Evolutionary conservation across 495 filamentous ascomycete genomes (phyloP).

Genomic region (Talaromyces wortmannii): DNA sequence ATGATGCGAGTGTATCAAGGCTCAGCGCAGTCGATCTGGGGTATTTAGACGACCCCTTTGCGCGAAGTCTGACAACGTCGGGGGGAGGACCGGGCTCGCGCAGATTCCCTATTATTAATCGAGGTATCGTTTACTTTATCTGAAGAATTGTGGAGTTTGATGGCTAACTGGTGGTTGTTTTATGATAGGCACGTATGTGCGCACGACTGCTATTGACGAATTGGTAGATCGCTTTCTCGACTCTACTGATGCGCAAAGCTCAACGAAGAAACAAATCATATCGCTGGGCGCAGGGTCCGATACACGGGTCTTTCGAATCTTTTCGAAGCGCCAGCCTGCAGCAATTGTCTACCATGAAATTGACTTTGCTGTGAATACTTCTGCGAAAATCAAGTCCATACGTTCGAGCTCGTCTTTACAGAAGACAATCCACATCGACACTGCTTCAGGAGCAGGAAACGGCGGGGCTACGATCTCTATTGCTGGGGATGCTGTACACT

Average conservation of each 20-base stretch:
- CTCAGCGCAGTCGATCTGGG: slow-evolving; percentile 83
- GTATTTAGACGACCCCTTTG: slow-evolving; percentile 80
- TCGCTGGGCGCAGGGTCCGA: slow-evolving; percentile 93
- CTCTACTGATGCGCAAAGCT: slow-evolving; percentile 11
- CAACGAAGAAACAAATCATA: slow-evolving; percentile 68
- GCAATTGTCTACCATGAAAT: slow-evolving; percentile 79
- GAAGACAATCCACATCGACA: slow-evolving; percentile 15
- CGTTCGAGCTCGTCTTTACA: slow-evolving; percentile 31
- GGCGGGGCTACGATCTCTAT: slow-evolving; percentile 22
- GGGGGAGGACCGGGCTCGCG: slow-evolving; percentile 31
- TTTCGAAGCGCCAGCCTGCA: slow-evolving; percentile 22
- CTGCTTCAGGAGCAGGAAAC: not conserved
- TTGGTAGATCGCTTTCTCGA: slow-evolving; percentile 68
- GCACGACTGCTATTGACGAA: slow-evolving; percentile 78
- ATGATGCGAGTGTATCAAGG: slow-evolving; percentile 82
- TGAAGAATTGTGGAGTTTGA: slow-evolving; percentile 1
- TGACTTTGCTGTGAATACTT: slow-evolving; percentile 74
- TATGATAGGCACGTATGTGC: slow-evolving; percentile 77
- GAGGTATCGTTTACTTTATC: slow-evolving; percentile 48
- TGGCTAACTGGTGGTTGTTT: too few species aligned
- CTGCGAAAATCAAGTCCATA: slow-evolving; percentile 54
- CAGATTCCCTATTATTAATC: slow-evolving; percentile 84
- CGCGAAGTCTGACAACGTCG: slow-evolving; percentile 51
- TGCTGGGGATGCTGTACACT: slow-evolving; percentile 33
- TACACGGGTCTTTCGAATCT: slow-evolving; percentile 73